Percentiles rank a stretch among this genome's conserved stretches.
Conservation (phyloP, 2,329 filamentous ascomycete genomes). For the Hansfordia pulvinata region DNA sequence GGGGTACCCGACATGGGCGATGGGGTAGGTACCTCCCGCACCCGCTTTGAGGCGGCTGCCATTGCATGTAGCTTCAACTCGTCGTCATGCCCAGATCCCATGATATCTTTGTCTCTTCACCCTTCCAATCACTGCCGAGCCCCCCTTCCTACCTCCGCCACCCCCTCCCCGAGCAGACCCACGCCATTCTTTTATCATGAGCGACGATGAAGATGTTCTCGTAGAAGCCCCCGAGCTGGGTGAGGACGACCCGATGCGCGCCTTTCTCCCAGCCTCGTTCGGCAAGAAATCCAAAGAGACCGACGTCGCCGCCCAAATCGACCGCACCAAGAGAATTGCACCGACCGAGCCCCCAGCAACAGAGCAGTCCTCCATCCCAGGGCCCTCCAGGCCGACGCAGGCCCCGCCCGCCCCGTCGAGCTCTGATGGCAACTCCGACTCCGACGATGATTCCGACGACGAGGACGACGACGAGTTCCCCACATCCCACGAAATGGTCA, state of each 20-base stretch:
- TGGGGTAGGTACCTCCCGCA: no score
- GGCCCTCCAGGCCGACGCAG: slow-evolving; percentile 13
- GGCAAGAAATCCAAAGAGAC: slow-evolving; percentile 66
- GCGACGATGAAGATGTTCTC: slow-evolving; percentile 45
- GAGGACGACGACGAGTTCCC: slow-evolving; percentile 81
- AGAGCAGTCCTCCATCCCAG: no score
- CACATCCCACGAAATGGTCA: slow-evolving; percentile 79
- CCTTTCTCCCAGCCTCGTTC: slow-evolving; percentile 71
- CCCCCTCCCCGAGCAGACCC: not conserved
- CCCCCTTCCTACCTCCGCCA: slow-evolving; percentile 2
- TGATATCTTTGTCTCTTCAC: no score
- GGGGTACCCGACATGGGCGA: no score
- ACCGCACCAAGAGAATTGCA: slow-evolving; percentile 55
- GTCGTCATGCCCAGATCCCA: no score
- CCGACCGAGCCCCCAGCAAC: slow-evolving; percentile 14
- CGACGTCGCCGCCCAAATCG: slow-evolving; percentile 69
- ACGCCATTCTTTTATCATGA: slow-evolving; percentile 27
- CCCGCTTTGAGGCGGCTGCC: no score
- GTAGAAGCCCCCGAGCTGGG: slow-evolving; percentile 40
- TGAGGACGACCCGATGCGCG: slow-evolving; percentile 56
- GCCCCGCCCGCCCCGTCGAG: slow-evolving; percentile 11
- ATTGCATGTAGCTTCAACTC: no score
- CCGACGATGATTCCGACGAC: slow-evolving; percentile 42
- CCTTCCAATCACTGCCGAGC: not conserved
- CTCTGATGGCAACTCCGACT: slow-evolving; percentile 21